phyloP scores from a whole-genome alignment of 768 basidiomycete genomes.

The Tubosaeta brunneosetosa region DNA sequence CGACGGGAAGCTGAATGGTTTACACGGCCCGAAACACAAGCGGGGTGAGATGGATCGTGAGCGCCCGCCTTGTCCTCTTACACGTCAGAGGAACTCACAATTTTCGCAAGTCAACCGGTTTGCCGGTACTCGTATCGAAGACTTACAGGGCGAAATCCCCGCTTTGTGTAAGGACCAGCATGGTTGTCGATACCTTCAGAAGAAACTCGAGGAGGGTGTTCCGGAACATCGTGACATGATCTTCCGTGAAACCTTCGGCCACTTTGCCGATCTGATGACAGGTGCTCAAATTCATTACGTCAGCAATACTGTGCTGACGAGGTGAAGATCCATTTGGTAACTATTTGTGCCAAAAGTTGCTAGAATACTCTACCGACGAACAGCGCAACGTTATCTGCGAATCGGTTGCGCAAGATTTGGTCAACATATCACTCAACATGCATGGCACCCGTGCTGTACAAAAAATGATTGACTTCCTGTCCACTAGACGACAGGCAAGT shows the following conservation, averaged over 20 bases:
- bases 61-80: constrained; percentile 36
- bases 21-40: constrained; percentile 93
- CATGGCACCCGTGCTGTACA: constrained; percentile 99
- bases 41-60: constrained; percentile 89
- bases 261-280: constrained; percentile 98
- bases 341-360: constrained; percentile 95
- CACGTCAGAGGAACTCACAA: not conserved
- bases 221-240: constrained; percentile 99
- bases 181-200: constrained; percentile 96
- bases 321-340: constrained; percentile 92
- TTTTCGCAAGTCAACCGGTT: constrained; percentile 80
- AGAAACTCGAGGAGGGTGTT: constrained; percentile 95
- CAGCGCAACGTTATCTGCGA: constrained; percentile 96
- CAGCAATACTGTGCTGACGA: not conserved
- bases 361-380: constrained; percentile 96
- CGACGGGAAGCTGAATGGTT: constrained; percentile 84
- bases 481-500: constrained; percentile 88
- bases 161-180: constrained; percentile 97
- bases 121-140: constrained; percentile 92
- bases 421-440: constrained; percentile 99
- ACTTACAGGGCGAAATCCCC: constrained; percentile 92
- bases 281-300: constrained; percentile 38
- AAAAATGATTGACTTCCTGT: constrained; percentile 99
- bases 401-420: constrained; percentile 94
- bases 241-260: constrained; percentile 95